Base-by-base conservation (phyloP, 495 filamentous ascomycete species). In the Saxophila tyrrhenica region DNA sequence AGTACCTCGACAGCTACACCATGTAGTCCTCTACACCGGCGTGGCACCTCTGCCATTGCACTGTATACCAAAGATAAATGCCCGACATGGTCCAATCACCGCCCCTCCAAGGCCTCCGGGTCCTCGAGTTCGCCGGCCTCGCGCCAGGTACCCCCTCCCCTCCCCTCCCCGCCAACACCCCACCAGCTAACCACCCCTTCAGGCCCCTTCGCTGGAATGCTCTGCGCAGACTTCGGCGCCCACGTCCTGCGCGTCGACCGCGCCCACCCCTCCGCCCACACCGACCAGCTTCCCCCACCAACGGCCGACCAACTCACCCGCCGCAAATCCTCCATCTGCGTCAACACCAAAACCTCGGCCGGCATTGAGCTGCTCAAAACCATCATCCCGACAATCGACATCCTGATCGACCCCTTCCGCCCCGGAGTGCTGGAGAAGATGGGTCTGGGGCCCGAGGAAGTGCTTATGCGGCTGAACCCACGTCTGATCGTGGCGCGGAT, bases 321-420 rank as follows among this genome's bases (percentile, higher is more conserved):
- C 3, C 80, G 79, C 68, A 97, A 97, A 62, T 65, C 76, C 54
- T 90, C 85, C 51, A 78, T 95, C 53, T 76, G 76, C 17, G 67
- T 95, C 13, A 78, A 96, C 68, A 74, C 95, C 13, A 92, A 89
- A 58, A 78, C 80, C 16, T 49, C 77, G 1, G 55, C 65, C 9
- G 87, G 83, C 2, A 66, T 82, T 11, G 67, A 72, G 1, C 69
- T 95, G 1, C 66, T 95, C 25, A 81, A 82, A 54, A 68, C 74
- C 45, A 72, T 96, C 10, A 72, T 84, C 11, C 64, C 67, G 2
- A 62, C 70, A 15, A 78, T 82, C 48, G 89, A 95, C 67, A 72
- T 96, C 39, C 68, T 96, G 15, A 91, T 97, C 62, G 91, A 97
- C 67, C 91, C 91, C 3, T 96, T 85, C 73, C 86, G 91, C 0